Conservation (phyloP, 2,329 filamentous ascomycete species). For the Sphaerulina musiva region DNA sequence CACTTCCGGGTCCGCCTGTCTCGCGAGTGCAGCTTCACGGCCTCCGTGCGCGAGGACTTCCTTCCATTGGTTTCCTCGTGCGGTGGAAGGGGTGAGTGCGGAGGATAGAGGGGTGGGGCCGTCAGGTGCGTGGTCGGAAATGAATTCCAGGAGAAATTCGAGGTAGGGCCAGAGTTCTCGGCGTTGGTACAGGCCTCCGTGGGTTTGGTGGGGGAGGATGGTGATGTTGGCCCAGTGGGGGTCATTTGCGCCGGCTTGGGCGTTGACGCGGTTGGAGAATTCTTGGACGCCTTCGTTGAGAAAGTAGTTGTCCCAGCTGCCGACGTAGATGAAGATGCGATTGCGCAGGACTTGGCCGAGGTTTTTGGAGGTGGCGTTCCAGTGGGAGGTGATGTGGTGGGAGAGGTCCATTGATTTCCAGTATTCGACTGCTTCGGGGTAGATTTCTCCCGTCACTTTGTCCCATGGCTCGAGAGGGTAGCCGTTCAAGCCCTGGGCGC, state of each 20-base stretch:
- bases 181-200: conserved; percentile 34
- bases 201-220: conserved; percentile 27
- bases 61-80: conserved; percentile 33
- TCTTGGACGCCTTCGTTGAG: conserved; percentile 35
- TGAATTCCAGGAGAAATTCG: conserved; percentile 30
- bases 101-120: conserved; percentile 29
- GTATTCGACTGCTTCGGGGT: conserved; percentile 33
- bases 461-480: conserved; percentile 38
- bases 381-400: conserved; percentile 31
- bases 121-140: conserved; percentile 31
- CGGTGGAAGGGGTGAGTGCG: conserved; percentile 18
- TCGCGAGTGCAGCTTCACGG: conserved; percentile 31
- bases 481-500: conserved; percentile 34
- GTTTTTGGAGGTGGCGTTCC: conserved; percentile 17
- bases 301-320: conserved; percentile 34
- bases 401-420: conserved; percentile 37
- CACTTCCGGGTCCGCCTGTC: conserved; percentile 29
- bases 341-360: conserved; percentile 32
- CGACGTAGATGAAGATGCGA: conserved; percentile 35
- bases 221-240: conserved; percentile 36
- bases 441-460: conserved; percentile 37
- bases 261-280: conserved; percentile 33
- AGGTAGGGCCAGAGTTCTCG: conserved; percentile 33
- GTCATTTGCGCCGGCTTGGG: conserved; percentile 26
- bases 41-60: conserved; percentile 33